Evolutionary conservation across 108 stramenopile genomes (phyloP).

Genomic region (Fistulifera solaris): DNA sequence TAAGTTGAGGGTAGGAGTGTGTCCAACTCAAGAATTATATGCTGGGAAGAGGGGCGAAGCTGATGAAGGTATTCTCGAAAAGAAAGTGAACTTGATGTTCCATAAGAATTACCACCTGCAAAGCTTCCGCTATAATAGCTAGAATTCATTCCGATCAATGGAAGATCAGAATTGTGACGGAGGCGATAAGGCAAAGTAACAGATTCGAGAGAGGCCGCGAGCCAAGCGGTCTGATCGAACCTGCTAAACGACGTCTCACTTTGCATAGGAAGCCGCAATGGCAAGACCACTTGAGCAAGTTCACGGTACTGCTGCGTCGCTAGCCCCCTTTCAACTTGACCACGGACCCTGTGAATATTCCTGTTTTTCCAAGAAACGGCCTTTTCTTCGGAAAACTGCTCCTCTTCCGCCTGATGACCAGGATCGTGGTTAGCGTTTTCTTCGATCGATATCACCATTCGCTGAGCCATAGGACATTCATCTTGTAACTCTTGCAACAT

Average conservation of each 20-base stretch:
- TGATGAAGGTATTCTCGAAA: conserved; percentile 55
- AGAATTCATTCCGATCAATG: conserved; percentile 7
- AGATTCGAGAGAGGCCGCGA: conserved; percentile 62
- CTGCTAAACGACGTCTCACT: conserved; percentile 13
- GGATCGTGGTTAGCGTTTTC: not conserved
- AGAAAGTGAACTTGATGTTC: conserved; percentile 32
- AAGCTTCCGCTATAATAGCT: conserved; percentile 11
- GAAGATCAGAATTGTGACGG: not conserved
- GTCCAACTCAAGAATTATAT: conserved; percentile 59
- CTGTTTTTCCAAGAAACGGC: conserved; percentile 17
- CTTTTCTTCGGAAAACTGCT: not conserved
- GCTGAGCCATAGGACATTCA: conserved; percentile 56
- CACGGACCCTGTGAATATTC: conserved; percentile 39
- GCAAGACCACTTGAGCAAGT: conserved; percentile 49
- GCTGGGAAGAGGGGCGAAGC: conserved; percentile 37
- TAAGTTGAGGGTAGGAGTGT: conserved; percentile 14
- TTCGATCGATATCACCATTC: conserved; percentile 26
- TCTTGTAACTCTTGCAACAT: conserved; percentile 62
- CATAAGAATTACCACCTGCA: conserved; percentile 23
- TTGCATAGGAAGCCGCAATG: conserved; percentile 17
- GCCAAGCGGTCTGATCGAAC: conserved; percentile 45
- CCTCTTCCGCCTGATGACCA: not conserved
- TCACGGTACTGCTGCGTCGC: conserved; percentile 46
- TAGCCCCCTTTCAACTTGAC: conserved; percentile 38
- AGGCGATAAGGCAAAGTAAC: conserved; percentile 56